Conservation (phyloP, 2,329 filamentous ascomycete genomes). For the Fusarium temperatum region DNA sequence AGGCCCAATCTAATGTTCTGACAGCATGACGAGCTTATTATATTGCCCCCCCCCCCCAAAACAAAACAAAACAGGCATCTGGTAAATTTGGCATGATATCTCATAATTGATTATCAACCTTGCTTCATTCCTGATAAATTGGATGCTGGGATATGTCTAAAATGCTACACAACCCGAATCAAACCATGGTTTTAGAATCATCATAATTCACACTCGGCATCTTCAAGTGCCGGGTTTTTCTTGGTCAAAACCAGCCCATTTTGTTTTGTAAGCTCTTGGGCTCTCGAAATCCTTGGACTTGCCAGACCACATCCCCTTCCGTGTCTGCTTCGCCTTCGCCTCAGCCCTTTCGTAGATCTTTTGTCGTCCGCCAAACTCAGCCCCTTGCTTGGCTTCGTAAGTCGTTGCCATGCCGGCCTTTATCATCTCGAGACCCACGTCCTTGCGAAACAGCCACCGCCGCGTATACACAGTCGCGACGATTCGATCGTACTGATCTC, state of each 20-base stretch:
- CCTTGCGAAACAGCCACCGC: constrained; percentile 72
- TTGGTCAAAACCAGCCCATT: constrained; percentile 42
- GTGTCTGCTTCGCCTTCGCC: constrained; percentile 69
- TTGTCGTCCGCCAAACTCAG: constrained; percentile 82
- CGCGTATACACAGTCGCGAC: constrained; percentile 86
- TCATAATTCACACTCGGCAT: constrained; percentile 5
- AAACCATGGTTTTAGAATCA: neutral
- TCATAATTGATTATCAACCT: neutral
- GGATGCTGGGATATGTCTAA: neutral
- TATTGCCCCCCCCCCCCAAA: neutral
- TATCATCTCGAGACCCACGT: constrained; percentile 92
- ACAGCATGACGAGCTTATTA: neutral
- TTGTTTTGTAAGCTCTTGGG: constrained; percentile 85
- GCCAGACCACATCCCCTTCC: constrained; percentile 79
- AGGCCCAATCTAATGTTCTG: neutral
- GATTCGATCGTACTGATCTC: constrained; percentile 92
- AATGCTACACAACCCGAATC: constrained; percentile 11
- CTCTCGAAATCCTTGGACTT: constrained; percentile 75
- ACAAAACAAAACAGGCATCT: constrained; percentile 10
- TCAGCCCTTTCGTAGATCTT: constrained; percentile 73
- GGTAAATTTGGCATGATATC: neutral
- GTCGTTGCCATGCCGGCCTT: constrained; percentile 85
- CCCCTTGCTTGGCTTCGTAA: constrained; percentile 91
- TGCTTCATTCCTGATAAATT: neutral
- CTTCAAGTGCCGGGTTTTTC: constrained; percentile 29